phyloP scores from a whole-genome alignment of 257 asterid genomes.

The Salvia miltiorrhiza region DNA sequence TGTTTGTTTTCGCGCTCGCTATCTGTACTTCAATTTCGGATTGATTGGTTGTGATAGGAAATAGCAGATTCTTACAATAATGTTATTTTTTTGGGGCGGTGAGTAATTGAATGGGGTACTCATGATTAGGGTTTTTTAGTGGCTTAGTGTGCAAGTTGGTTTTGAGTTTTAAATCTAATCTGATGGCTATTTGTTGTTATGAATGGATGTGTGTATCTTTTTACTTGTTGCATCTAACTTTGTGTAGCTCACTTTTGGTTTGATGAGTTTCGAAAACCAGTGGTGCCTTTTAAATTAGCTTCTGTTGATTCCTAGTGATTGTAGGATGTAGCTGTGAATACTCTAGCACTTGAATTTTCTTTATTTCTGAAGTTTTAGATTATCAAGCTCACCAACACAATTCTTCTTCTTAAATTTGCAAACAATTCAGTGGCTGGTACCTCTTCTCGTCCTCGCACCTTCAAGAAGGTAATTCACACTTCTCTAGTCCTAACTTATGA shows the following conservation, averaged over 20 bases:
- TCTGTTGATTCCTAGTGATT: background rate
- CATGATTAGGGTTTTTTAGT: background rate
- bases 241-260: background rate
- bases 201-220: background rate
- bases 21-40: background rate
- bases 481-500: background rate
- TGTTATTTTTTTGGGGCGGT: background rate
- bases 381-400: background rate
- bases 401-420: background rate
- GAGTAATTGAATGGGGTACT: background rate
- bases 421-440: conserved; percentile 56
- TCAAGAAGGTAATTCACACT: conserved; percentile 42
- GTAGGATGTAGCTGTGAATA: background rate
- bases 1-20: background rate
- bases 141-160: background rate
- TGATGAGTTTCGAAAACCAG: background rate
- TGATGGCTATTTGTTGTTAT: background rate
- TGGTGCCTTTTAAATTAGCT: background rate
- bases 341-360: background rate
- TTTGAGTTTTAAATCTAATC: background rate
- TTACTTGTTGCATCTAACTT: background rate
- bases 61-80: background rate
- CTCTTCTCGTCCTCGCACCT: conserved; percentile 72
- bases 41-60: background rate
- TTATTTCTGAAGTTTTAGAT: background rate